Evolutionary conservation across 2,329 filamentous ascomycete species (phyloP), one percentile per base, ranked within the genome.

Genomic region (Aureobasidium uvarum): DNA sequence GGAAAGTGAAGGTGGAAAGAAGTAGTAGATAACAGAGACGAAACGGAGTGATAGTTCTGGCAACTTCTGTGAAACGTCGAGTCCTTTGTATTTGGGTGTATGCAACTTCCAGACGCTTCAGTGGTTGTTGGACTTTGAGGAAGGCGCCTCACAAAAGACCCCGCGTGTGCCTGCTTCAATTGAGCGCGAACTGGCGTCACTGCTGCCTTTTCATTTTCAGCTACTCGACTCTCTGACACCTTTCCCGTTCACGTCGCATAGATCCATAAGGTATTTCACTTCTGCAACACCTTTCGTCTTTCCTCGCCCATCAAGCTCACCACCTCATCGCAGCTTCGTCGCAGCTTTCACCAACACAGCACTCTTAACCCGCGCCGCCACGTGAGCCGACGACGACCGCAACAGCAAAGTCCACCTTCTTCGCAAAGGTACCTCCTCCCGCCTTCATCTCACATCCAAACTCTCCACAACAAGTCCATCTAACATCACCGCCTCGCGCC

Each of bases 401-500:
- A 41, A 25, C 52, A 55, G 52, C 33, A 66, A 50, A 66, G 31
- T 54, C 20, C 67, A 59, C 66, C 66, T 58, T 65, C 31, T 58
- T 65, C 31, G 59, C 14, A 31, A 36, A 66, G 48, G 20, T 33
- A 60, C 46, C 25, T 33, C 50, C 54, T 51, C 18, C 20, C 64
- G 67, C 39, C 31, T 18, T 50, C 56, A 48, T 18, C 43, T 55
- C 59, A 56, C 66, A 46, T 25, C 43, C 43, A 38, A 28, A 62
- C 31, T 31, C 45, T 39, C 45, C 14, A 62, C 16, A 20, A n/a
- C 65, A 41, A 23, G 7, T 20, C 10, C 48, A 38, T 48, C 36
- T 43, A 36, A 54, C 60, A 45, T 67, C 48, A 43, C 48, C 62
- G 10, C 65, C 23, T 39, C 81, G 81, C 63, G 68, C 80, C 82